Evolutionary conservation across 352 stramenopile species (phyloP), one percentile per base, ranked within the genome.

Genomic region (Phytophthora sp.): DNA sequence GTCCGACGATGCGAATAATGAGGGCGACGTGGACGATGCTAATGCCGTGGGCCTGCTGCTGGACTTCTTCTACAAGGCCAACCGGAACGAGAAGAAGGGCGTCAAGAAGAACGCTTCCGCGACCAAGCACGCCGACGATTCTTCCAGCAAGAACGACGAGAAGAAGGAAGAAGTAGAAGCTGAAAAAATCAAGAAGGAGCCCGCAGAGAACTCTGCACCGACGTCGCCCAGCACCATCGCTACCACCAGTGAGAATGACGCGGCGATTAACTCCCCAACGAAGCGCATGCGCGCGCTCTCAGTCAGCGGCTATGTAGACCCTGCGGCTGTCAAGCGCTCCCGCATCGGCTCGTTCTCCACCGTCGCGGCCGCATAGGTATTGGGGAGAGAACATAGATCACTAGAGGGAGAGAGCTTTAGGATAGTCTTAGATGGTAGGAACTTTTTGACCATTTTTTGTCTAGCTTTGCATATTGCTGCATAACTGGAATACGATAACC

Each of bases 41-140:
- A 89, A 79, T 39, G 84, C 84, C 8, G 84, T 93, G 13, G 84
- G 84, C 0, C 53, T 93, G 46, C 54, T 93, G 18, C 61, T 93
- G 12, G 84, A 91, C 57, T 93, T 93, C 47, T 91, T 91, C 57
- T 90, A 93, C 74, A 93, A 89, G 63, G 84, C 84, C 30, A 91
- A 86, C 68, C 78, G 81, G 11, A 86, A 86, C 49, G 79, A 89
- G 29, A 78, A 77, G 49, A 70, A 56, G 38, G 61, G 54, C 29
- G 23, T 35, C n/a, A 73, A 77, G 42, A 41, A 44, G 42, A 41
- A 44, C 30, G 41, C 47, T 12, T 26, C 39, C 13, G 31, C 26
- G 7, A 51, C n/a, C 11, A 69, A 72, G 45, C 18, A 47, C 0
- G 44, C 47, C 15, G 38, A 57, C 1, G 24, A 29, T 51, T 44